phyloP scores from a whole-genome alignment of 257 asterid genomes.

The Verbena officinalis region DNA sequence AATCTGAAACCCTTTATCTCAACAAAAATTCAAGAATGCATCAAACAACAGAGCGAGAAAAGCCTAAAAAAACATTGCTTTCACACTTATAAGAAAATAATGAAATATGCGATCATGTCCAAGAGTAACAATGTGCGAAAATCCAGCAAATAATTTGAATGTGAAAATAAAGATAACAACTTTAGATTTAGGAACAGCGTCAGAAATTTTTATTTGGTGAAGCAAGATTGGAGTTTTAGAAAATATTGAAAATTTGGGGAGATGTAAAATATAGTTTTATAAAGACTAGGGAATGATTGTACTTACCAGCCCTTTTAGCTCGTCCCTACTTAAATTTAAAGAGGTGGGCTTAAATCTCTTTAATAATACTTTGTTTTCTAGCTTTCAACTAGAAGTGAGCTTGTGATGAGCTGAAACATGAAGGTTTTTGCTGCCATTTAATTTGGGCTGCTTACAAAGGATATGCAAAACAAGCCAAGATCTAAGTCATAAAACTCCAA shows the following conservation, averaged over 20 bases:
- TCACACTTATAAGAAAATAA: neutral
- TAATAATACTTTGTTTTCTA: no score
- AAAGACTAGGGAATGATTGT: no score
- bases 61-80: neutral
- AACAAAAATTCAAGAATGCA: slow-evolving; percentile 18
- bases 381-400: slow-evolving; percentile 2
- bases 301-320: no score
- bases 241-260: no score
- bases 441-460: neutral
- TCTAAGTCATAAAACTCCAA: slow-evolving; percentile 1
- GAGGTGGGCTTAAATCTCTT: no score
- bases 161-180: neutral
- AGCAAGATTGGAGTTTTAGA: no score
- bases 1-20: slow-evolving; percentile 73
- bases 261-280: no score
- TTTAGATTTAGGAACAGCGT: no score
- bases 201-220: no score
- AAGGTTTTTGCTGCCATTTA: neutral
- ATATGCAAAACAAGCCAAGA: neutral
- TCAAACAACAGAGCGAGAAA: neutral
- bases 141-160: neutral
- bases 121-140: neutral
- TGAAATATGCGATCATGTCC: neutral
- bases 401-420: neutral
- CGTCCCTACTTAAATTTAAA: no score